Base-by-base conservation (phyloP, 116 monocot genomes). In the Thalassia testudinum region DNA sequence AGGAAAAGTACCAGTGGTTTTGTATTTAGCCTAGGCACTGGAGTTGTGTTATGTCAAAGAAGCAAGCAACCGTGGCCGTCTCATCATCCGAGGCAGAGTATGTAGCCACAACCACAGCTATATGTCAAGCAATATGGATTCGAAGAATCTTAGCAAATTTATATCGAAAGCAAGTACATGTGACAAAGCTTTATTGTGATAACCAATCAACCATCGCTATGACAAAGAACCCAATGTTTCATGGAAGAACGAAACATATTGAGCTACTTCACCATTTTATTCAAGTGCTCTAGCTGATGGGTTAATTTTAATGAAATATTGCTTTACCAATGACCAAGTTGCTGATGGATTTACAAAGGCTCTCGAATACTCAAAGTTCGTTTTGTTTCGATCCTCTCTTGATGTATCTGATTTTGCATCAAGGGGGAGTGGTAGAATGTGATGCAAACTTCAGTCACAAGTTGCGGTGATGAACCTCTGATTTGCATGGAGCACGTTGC, bases 221-320 rank as follows among this genome's bases (percentile, higher is more conserved):
- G 28, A 23, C 48, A 12, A 60, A 60, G 21, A 47, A 60, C 28
- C 60, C 27, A 29, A 37, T 49, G 2, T 30, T 47, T n/a, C 49
- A 61, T 37, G 50, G 61, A 37, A 34, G 50, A 37, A 61, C 61
- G 1, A 61, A 50, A 25, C 63, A 64, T 28, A 54, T 54, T n/a
- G 54, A 63, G 27, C 23, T 62, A 0, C 52, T 13, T 12, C 43
- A 54, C 42, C 52, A 55, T 22, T 64, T 53, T 22, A 64, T 64
- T 22, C 25, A 26, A 20, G 21, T 27, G 21, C 17, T 21, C 19
- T 54, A n/a, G 42, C 12, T n/a, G 27, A 45, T 13, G 63, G 44
- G 10, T 37, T 43, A 25, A 64, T 64, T 28, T 23, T 23, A 25
- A 44, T 64, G 54, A 43, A 55, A 21, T 53, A 64, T 54, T 42